Conservation (phyloP, 306 rosid genomes). For the Acmispon strigosus region DNA sequence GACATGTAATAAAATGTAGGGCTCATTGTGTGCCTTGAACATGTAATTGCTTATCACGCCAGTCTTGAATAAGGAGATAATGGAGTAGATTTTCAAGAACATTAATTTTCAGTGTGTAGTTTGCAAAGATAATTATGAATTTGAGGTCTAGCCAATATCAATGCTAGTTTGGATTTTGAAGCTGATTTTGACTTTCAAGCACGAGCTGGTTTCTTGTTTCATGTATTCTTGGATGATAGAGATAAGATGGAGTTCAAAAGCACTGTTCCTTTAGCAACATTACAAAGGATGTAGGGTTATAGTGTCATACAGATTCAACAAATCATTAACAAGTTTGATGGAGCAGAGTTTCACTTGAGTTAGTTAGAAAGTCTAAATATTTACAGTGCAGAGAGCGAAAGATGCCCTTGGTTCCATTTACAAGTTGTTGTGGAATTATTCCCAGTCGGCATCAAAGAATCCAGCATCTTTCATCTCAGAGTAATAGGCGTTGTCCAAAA, state of each 20-base stretch:
- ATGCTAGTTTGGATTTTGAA: constrained; percentile 36
- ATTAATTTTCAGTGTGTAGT: too few relatives aligned
- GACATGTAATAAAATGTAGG: neutral
- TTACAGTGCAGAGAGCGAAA: constrained; percentile 7
- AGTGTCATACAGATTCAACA: neutral
- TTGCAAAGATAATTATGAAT: too few relatives aligned
- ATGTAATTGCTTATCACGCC: neutral
- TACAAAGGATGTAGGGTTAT: constrained; percentile 26
- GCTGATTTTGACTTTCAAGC: constrained; percentile 54
- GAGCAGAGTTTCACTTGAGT: constrained; percentile 40
- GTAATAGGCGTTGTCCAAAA: constrained; percentile 69
- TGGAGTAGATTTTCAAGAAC: neutral
- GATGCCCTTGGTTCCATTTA: constrained; percentile 2
- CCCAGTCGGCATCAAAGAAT: constrained; percentile 86
- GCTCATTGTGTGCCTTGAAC: neutral
- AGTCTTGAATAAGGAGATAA: neutral
- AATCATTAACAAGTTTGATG: constrained; percentile 25
- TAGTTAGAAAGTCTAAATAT: constrained; percentile 34
- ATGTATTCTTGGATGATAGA: constrained; percentile 40
- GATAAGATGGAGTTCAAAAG: constrained; percentile 36
- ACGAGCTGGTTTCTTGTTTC: constrained; percentile 52
- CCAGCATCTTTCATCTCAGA: constrained; percentile 91
- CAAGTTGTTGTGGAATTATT: constrained; percentile 27
- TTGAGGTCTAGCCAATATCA: neutral
- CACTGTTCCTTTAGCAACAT: constrained; percentile 30